Conservation (phyloP, 768 basidiomycete genomes). For the Lentinula guzmanii region DNA sequence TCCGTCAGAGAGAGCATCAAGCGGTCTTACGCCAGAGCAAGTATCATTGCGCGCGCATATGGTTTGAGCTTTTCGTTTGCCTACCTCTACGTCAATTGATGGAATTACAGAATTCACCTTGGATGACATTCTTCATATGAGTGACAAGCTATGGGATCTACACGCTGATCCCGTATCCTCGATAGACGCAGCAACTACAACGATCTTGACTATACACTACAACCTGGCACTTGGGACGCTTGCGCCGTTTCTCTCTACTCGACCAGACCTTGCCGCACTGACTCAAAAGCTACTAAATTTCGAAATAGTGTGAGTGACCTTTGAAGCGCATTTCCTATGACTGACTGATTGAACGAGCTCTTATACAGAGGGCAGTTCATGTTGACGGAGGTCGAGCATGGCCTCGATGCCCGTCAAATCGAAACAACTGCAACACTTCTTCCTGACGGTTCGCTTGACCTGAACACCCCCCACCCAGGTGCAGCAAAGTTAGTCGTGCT, state of each 20-base stretch:
- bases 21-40: constrained; percentile 26
- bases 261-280: neutral
- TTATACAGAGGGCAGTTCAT: constrained; percentile 19
- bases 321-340: neutral
- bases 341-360: neutral
- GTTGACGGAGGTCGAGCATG: constrained; percentile 33
- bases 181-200: constrained; percentile 6
- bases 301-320: neutral
- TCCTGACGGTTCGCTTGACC: constrained; percentile 21
- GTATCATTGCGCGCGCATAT: constrained; percentile 7
- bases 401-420: constrained; percentile 28
- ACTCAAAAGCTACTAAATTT: constrained; percentile 6
- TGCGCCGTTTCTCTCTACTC: neutral
- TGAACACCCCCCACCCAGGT: constrained; percentile 22
- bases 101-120: constrained; percentile 8
- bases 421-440: constrained; percentile 31
- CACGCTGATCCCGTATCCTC: constrained; percentile 8
- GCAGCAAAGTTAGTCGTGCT: constrained; percentile 26
- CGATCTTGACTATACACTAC: constrained; percentile 9
- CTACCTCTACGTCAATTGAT: neutral
- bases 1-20: constrained; percentile 15
- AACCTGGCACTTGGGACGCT: constrained; percentile 12
- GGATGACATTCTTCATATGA: constrained; percentile 6
- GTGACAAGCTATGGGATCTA: constrained; percentile 7
- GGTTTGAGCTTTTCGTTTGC: neutral